These are phyloP conservation scores for Silybum marianum DNA, from an alignment of 129 eudicot species.

Conservation along the genomic window DNA sequence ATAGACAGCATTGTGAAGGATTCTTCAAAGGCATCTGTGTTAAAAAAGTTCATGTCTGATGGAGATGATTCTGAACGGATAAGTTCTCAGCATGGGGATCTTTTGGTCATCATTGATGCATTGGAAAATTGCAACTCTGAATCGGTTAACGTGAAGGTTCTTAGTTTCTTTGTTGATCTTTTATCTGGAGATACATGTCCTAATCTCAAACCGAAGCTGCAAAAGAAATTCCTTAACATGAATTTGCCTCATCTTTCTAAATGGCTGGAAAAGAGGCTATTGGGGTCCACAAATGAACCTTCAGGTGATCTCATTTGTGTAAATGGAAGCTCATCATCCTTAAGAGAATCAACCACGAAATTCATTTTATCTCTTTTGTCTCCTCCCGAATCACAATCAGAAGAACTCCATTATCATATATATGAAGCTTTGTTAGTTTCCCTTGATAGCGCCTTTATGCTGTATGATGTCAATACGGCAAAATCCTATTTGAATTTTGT, in stretches of 20 bases:
- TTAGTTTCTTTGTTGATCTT: constrained; percentile 73
- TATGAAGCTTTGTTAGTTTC: constrained; percentile 68
- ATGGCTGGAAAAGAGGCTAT: constrained; percentile 85
- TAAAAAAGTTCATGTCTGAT: constrained; percentile 56
- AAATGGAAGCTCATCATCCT: constrained; percentile 60
- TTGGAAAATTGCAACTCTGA: constrained; percentile 75
- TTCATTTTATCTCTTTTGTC: constrained; percentile 62
- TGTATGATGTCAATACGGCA: constrained; percentile 66
- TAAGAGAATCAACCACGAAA: constrained; percentile 84
- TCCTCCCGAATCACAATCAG: constrained; percentile 46
- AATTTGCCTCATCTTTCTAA: constrained; percentile 65
- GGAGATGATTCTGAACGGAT: constrained; percentile 47
- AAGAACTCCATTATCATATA: constrained; percentile 59
- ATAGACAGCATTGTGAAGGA: constrained; percentile 57
- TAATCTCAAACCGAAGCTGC: constrained; percentile 51
- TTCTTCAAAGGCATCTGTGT: constrained; percentile 41
- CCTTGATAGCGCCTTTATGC: constrained; percentile 72
- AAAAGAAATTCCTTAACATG: constrained; percentile 67
- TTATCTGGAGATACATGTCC: constrained; percentile 57
- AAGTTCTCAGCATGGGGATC: constrained; percentile 59
- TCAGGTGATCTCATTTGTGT: constrained; percentile 39
- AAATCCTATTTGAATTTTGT: constrained; percentile 71
- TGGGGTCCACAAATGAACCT: constrained; percentile 57
- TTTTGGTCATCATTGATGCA: constrained; percentile 74
- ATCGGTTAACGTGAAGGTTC: constrained; percentile 69